Conservation (phyloP, 148 eudicot genomes). For the Camellia granthamiana region DNA sequence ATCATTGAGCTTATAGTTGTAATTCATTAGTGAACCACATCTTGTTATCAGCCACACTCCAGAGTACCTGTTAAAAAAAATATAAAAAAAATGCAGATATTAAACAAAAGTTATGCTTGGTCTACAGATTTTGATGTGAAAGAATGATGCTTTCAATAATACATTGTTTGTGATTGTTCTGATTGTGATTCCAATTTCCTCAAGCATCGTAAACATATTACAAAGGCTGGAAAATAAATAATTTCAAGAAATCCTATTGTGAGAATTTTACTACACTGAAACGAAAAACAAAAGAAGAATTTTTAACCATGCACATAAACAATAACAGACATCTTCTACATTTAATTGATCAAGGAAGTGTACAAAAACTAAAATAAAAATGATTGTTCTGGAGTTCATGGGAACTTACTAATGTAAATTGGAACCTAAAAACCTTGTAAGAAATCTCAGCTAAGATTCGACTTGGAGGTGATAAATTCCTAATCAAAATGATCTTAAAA, state of each 20-base stretch:
- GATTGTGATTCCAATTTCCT: neutral
- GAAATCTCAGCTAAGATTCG: no score
- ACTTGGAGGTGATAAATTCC: no score
- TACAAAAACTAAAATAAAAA: no score
- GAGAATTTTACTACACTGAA: neutral
- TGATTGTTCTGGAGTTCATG: no score
- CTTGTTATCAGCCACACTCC: slow-evolving; percentile 90
- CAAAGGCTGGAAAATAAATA: neutral
- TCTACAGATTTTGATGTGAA: neutral
- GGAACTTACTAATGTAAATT: no score
- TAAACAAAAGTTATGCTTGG: neutral
- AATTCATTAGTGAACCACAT: slow-evolving; percentile 58
- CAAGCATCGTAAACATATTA: neutral
- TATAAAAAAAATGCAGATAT: neutral
- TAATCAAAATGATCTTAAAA: no score
- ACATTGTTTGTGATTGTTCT: neutral
- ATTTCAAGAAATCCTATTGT: neutral
- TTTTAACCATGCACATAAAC: neutral
- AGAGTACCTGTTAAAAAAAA: slow-evolving; percentile 45
- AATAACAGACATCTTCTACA: no score
- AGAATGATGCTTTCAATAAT: neutral
- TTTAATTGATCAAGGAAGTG: no score
- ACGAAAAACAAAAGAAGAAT: neutral
- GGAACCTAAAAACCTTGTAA: no score
- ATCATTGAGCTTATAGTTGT: slow-evolving; percentile 52